Evolutionary conservation across 768 basidiomycete species (phyloP).

Genomic region (Hypholoma fasciculare): DNA sequence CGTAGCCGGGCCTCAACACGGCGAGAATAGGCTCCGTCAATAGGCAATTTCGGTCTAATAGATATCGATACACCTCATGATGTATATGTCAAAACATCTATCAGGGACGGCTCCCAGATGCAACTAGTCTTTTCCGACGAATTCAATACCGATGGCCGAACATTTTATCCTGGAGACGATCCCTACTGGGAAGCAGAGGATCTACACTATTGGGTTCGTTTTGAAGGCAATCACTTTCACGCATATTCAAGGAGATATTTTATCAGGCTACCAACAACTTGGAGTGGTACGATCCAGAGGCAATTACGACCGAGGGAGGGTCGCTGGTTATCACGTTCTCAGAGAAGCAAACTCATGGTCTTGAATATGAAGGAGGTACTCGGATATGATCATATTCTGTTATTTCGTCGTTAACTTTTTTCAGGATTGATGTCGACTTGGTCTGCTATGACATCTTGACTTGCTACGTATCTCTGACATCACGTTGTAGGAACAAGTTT

Average conservation of each 20-base stretch:
- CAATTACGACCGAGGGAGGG: conserved; percentile 73
- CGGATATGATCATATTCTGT: conserved; percentile 29
- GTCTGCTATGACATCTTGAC: conserved; percentile 32
- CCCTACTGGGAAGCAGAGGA: conserved; percentile 84
- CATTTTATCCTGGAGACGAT: conserved; percentile 83
- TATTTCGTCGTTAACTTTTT: not conserved
- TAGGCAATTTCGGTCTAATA: conserved; percentile 60
- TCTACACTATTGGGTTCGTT: conserved; percentile 74
- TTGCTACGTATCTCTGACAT: conserved; percentile 41
- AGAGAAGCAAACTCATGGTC: conserved; percentile 62
- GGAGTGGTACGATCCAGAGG: conserved; percentile 89
- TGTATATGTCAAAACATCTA: conserved; percentile 52
- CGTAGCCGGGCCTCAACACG: conserved; percentile 19
- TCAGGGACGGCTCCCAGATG: conserved; percentile 56
- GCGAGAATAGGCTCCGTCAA: conserved; percentile 54
- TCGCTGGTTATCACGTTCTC: conserved; percentile 74
- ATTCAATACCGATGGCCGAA: conserved; percentile 72
- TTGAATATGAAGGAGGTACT: conserved; percentile 70
- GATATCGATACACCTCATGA: conserved; percentile 60
- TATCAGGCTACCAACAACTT: conserved; percentile 60
- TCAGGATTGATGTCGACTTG: conserved; percentile 60
- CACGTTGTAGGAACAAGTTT: conserved; percentile 76
- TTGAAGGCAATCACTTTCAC: not conserved
- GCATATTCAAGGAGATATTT: not conserved
- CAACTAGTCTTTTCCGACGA: conserved; percentile 79